Conservation (phyloP, 129 eudicot genomes). For the Silybum marianum region DNA sequence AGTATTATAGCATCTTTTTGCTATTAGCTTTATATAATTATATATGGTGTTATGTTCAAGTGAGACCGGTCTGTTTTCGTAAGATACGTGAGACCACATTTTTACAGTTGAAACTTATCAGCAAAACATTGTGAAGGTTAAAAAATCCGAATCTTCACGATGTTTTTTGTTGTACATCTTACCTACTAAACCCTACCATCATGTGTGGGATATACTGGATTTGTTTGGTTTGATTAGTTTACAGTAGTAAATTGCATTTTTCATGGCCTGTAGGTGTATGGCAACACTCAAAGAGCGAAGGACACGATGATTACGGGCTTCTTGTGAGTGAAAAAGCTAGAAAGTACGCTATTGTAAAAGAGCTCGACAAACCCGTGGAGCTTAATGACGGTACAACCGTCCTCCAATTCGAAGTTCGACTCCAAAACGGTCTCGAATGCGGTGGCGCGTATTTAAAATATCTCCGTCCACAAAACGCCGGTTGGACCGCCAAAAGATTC, state of each 20-base stretch:
- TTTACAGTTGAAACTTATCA: too few species aligned
- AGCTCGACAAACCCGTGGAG: slow-evolving; percentile 54
- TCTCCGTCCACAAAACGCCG: slow-evolving; percentile 80
- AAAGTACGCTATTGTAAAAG: slow-evolving; percentile 79
- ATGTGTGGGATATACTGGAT: neutral
- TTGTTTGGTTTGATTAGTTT: neutral
- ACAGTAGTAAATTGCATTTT: neutral
- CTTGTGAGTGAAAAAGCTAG: slow-evolving; percentile 73
- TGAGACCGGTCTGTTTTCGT: too few species aligned
- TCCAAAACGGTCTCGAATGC: slow-evolving; percentile 76
- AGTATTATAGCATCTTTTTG: neutral
- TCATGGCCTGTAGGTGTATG: slow-evolving; percentile 50
- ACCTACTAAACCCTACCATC: neutral
- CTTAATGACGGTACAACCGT: slow-evolving; percentile 58
- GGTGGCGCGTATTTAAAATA: slow-evolving; percentile 83
- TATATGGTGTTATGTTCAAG: too few species aligned
- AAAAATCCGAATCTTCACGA: too few species aligned
- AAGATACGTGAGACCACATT: too few species aligned
- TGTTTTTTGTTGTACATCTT: neutral
- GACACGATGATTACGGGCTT: slow-evolving; percentile 83
- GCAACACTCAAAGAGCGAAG: slow-evolving; percentile 76
- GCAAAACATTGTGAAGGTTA: too few species aligned
- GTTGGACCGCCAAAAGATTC: slow-evolving; percentile 67
- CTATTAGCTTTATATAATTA: neutral
- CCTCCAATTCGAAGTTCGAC: slow-evolving; percentile 72